A percentile compares a stretch with the other conserved stretches of the same genome.
These are phyloP conservation scores for Solanum piurae DNA, from an alignment of 257 asterid species.

Conservation along the genomic window DNA sequence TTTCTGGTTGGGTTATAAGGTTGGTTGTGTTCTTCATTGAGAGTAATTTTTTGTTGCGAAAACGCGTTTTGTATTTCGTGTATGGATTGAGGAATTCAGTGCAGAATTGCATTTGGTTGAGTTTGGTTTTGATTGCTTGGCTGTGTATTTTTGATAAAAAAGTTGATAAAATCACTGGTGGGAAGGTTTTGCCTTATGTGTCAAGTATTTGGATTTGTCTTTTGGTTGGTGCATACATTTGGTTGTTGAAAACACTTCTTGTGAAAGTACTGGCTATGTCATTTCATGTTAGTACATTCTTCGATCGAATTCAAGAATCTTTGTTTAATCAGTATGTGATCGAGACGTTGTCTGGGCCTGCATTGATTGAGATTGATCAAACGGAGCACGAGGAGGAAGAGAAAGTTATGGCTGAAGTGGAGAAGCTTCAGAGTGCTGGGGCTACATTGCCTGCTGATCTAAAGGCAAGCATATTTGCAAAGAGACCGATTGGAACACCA, in stretches of 20 bases:
- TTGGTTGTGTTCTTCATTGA: constrained; percentile 54
- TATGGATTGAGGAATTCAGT: constrained; percentile 77
- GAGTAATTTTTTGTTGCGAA: constrained; percentile 51
- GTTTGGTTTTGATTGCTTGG: constrained; percentile 79
- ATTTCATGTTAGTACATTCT: constrained; percentile 73
- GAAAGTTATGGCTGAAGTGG: constrained; percentile 54
- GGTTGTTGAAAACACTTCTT: constrained; percentile 68
- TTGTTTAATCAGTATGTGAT: constrained; percentile 74
- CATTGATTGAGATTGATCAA: constrained; percentile 43
- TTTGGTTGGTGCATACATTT: constrained; percentile 60
- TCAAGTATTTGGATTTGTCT: constrained; percentile 76
- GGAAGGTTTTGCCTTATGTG: constrained; percentile 36
- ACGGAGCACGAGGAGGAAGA: constrained; percentile 65
- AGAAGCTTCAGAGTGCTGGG: constrained; percentile 74
- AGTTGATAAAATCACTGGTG: constrained; percentile 32
- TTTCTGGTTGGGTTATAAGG: constrained; percentile 77
- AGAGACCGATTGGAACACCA: constrained; percentile 40
- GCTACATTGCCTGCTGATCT: constrained; percentile 58
- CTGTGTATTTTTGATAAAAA: constrained; percentile 50
- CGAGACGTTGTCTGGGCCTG: constrained; percentile 59
- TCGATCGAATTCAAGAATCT: constrained; percentile 73
- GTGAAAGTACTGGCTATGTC: constrained; percentile 86
- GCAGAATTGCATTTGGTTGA: constrained; percentile 81
- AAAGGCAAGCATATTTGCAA: constrained; percentile 42
- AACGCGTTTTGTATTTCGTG: constrained; percentile 68